A percentile compares a stretch with the other conserved stretches of the same genome.
phyloP scores from a whole-genome alignment of 164 flowering plant species.

The Stephania cephalantha region DNA sequence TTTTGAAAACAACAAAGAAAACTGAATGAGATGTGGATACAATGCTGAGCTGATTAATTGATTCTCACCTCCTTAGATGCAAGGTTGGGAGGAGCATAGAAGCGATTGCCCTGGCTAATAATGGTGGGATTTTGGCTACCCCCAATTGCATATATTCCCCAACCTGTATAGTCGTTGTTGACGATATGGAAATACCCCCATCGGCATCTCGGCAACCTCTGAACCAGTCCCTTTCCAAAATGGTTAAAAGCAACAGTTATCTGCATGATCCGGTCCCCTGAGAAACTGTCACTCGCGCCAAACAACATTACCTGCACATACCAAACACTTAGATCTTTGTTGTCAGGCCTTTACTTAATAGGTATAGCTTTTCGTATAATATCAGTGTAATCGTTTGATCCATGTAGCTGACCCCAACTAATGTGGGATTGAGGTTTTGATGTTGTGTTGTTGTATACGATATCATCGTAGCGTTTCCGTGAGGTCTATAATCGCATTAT shows the following conservation, averaged over 20 bases:
- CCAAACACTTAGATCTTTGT: too few species aligned
- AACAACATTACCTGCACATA: slow-evolving; percentile 54
- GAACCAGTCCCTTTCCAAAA: slow-evolving; percentile 58
- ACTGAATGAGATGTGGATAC: background rate
- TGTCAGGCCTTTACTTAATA: background rate
- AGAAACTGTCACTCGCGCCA: slow-evolving; percentile 53
- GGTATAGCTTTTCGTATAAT: background rate
- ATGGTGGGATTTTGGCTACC: slow-evolving; percentile 70
- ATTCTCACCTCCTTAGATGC: slow-evolving; percentile 44
- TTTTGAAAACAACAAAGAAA: background rate
- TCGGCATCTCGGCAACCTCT: slow-evolving; percentile 74
- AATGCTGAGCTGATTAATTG: background rate
- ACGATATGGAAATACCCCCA: slow-evolving; percentile 69
- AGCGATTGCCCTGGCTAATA: slow-evolving; percentile 77
- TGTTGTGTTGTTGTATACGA: too few species aligned
- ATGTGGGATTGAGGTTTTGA: too few species aligned
- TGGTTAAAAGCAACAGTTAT: slow-evolving; percentile 70
- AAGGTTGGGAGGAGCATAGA: slow-evolving; percentile 39
- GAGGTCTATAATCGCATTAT: too few species aligned
- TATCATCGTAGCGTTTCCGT: too few species aligned
- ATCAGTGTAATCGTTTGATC: too few species aligned
- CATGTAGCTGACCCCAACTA: too few species aligned
- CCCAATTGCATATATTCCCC: slow-evolving; percentile 86
- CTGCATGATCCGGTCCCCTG: slow-evolving; percentile 48
- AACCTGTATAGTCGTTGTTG: slow-evolving; percentile 76